Evolutionary conservation across 805 yeast species (phyloP).

Genomic region (Geotrichum ghanense): DNA sequence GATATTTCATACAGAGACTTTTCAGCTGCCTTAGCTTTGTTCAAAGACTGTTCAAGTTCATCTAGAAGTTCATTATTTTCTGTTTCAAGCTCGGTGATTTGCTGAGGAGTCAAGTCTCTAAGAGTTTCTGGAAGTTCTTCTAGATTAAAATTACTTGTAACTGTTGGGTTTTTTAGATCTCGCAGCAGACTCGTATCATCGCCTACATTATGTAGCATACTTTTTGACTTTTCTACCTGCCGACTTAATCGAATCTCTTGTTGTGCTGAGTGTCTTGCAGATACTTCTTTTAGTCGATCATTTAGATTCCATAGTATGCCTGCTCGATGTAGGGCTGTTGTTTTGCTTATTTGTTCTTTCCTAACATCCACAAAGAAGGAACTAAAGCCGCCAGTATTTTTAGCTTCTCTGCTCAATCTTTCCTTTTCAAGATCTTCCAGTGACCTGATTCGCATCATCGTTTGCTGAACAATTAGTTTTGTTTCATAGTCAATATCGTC

Average conservation of each 20-base stretch:
- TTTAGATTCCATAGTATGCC: constrained; percentile 29
- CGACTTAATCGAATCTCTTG: constrained; percentile 11
- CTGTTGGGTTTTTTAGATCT: neutral
- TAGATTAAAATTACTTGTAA: neutral
- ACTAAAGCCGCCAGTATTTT: constrained; percentile 12
- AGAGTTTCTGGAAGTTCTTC: neutral
- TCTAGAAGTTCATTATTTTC: constrained; percentile 28
- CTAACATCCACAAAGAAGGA: neutral
- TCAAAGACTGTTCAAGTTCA: constrained; percentile 26
- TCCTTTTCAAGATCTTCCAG: constrained; percentile 20
- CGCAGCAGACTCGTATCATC: neutral
- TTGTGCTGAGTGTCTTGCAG: constrained; percentile 24
- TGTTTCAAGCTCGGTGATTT: constrained; percentile 21
- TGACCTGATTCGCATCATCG: constrained; percentile 19
- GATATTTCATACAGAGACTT: constrained; percentile 47
- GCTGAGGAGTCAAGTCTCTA: constrained; percentile 9
- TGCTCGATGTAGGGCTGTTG: constrained; percentile 19
- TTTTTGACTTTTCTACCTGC: constrained; percentile 3
- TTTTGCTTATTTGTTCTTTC: neutral
- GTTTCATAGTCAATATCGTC: constrained; percentile 31
- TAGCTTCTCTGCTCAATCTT: constrained; percentile 8
- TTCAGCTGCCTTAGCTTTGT: constrained; percentile 29
- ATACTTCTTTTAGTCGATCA: constrained; percentile 19
- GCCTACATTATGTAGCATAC: constrained; percentile 1
- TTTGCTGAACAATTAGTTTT: constrained; percentile 25